Conservation (phyloP, 768 basidiomycete species). For the Mrakia gelida region DNA sequence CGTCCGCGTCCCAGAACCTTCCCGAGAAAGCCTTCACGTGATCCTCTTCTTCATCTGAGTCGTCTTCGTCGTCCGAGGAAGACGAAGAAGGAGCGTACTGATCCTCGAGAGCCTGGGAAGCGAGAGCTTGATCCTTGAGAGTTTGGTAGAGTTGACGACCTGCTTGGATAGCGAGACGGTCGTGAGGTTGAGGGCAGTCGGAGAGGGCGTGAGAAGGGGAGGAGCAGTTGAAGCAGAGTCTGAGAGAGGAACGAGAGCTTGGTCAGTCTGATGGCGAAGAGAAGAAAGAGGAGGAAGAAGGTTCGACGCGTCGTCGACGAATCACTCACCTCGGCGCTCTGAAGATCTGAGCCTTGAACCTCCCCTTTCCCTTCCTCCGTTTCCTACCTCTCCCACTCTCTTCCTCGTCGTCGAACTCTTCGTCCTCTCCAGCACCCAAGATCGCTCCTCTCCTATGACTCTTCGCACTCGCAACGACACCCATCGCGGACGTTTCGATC, state of each 20-base stretch:
- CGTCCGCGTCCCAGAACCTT: constrained; percentile 19
- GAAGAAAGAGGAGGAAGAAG: not conserved
- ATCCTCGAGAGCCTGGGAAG: constrained; percentile 2
- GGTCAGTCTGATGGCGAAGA: too few species aligned
- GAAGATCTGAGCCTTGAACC: not conserved
- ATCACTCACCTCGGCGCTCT: not conserved
- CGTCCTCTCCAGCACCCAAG: not conserved
- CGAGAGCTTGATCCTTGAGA: constrained; percentile 33
- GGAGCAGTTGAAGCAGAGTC: not conserved
- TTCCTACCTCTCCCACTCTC: not conserved
- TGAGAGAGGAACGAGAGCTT: not conserved
- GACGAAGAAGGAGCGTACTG: constrained; percentile 28
- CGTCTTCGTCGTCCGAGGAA: not conserved
- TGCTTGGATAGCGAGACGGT: constrained; percentile 37
- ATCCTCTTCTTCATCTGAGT: not conserved
- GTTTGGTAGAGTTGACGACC: constrained; percentile 36
- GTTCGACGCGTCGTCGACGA: not conserved
- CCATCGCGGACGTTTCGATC: not conserved
- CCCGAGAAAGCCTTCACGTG: not conserved
- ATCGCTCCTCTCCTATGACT: not conserved
- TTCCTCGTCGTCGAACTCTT: not conserved
- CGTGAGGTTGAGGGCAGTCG: constrained; percentile 36
- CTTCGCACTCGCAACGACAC: not conserved
- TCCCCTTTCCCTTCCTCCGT: not conserved
- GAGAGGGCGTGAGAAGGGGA: constrained; percentile 22